phyloP scores from a whole-genome alignment of 306 rosid genomes.

The Ziziphus jujuba region DNA sequence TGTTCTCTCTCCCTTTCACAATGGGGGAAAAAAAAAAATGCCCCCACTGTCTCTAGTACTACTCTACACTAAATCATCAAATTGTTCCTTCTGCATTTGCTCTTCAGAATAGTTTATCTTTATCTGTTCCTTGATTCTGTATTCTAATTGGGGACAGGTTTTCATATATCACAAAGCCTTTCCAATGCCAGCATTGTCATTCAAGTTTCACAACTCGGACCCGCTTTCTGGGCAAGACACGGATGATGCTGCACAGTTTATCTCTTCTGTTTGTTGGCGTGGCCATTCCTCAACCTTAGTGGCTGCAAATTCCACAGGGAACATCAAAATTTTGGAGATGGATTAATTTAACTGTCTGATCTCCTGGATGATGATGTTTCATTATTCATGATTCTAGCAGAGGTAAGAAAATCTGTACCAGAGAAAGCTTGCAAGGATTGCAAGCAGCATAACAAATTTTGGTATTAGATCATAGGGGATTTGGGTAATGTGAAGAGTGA shows the following conservation, averaged over 20 bases:
- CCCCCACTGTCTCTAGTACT: too few relatives aligned
- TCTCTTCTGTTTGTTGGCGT: slow-evolving; percentile 95
- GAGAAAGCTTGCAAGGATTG: slow-evolving; percentile 37
- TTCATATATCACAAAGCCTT: slow-evolving; percentile 95
- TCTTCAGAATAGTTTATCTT: background rate
- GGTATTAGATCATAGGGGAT: slow-evolving; percentile 63
- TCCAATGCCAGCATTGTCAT: slow-evolving; percentile 92
- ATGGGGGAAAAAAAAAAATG: too few relatives aligned
- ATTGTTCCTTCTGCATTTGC: background rate
- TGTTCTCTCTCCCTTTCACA: too few relatives aligned
- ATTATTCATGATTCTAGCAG: too few relatives aligned
- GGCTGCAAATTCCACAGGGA: slow-evolving; percentile 94
- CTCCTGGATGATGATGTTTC: slow-evolving; percentile 3
- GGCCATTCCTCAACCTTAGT: slow-evolving; percentile 77
- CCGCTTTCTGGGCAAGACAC: slow-evolving; percentile 66
- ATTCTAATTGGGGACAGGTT: slow-evolving; percentile 52
- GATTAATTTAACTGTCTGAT: slow-evolving; percentile 42
- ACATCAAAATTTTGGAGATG: slow-evolving; percentile 93
- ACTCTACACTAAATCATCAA: background rate
- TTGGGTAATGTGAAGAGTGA: slow-evolving; percentile 47
- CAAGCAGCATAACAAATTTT: slow-evolving; percentile 56
- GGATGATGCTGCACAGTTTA: slow-evolving; percentile 72
- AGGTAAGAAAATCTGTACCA: slow-evolving; percentile 30
- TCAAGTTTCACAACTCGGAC: slow-evolving; percentile 77
- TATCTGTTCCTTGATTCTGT: slow-evolving; percentile 9